Evolutionary conservation across 805 yeast genomes (phyloP).

Genomic region (Lachancea cidri): DNA sequence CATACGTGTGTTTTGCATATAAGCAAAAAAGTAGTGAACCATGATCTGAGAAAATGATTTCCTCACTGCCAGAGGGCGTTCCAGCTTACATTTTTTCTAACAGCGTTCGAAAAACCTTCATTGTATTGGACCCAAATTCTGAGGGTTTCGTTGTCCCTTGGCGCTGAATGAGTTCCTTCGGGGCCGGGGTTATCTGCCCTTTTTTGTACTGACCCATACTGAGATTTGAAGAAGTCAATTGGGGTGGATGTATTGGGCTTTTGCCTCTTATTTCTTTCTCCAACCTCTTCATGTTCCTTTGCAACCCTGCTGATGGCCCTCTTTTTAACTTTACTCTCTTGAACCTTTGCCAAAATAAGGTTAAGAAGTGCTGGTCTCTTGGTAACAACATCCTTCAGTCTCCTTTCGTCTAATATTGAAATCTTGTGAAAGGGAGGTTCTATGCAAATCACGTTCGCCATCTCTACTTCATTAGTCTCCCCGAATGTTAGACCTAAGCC

Average conservation of each 20-base stretch:
- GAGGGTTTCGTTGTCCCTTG: slow-evolving; percentile 25
- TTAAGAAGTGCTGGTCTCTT: slow-evolving; percentile 24
- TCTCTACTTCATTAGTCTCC: slow-evolving; percentile 22
- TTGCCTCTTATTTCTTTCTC: slow-evolving; percentile 20
- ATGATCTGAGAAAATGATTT: too few species aligned
- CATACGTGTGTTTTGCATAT: too few species aligned
- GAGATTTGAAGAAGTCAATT: slow-evolving; percentile 40
- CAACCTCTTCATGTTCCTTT: slow-evolving; percentile 14
- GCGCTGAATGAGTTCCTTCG: not conserved
- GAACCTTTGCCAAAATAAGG: slow-evolving; percentile 27
- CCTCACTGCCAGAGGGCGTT: slow-evolving; percentile 45
- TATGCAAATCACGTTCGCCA: slow-evolving; percentile 16
- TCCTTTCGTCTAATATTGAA: slow-evolving; percentile 22
- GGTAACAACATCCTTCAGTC: slow-evolving; percentile 18
- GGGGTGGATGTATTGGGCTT: slow-evolving; percentile 18
- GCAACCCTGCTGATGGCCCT: slow-evolving; percentile 26
- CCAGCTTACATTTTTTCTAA: slow-evolving; percentile 79
- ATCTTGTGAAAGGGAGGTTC: slow-evolving; percentile 29
- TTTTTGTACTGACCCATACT: slow-evolving; percentile 31
- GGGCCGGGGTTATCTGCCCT: not conserved
- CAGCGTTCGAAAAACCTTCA: slow-evolving; percentile 92
- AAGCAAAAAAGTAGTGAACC: too few species aligned
- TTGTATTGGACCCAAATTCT: slow-evolving; percentile 84
- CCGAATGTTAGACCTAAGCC: slow-evolving; percentile 40
- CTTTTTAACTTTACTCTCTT: slow-evolving; percentile 29